Percentiles rank a stretch among this genome's conserved stretches.
Conservation (phyloP, 2,329 filamentous ascomycete genomes). For the Aspergillus pseudoglaucus region DNA sequence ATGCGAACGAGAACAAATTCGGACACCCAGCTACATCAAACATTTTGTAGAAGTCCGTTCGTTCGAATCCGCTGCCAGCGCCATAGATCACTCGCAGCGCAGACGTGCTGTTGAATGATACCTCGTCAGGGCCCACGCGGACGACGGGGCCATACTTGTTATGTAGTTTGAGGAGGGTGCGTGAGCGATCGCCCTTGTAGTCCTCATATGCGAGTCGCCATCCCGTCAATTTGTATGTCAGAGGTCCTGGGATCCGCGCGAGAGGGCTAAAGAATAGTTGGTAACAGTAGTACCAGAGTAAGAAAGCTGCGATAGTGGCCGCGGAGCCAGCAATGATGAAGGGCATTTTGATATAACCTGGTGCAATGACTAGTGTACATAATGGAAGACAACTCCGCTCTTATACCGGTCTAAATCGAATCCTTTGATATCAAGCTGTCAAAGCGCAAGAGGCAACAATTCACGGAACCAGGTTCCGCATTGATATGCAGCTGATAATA, state of each 20-base stretch:
- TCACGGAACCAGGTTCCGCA: too few species aligned
- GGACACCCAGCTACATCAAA: slow-evolving; percentile 49
- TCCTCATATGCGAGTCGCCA: slow-evolving; percentile 44
- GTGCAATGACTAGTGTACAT: too few species aligned
- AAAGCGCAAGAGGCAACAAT: too few species aligned
- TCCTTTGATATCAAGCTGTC: too few species aligned
- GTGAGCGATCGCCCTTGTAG: slow-evolving; percentile 39
- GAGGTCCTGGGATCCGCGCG: slow-evolving; percentile 28
- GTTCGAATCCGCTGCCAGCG: slow-evolving; percentile 46
- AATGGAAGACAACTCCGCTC: too few species aligned
- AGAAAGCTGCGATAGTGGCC: too few species aligned
- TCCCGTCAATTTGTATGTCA: slow-evolving; percentile 36
- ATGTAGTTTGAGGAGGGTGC: slow-evolving; percentile 40
- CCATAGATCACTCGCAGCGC: slow-evolving; percentile 51
- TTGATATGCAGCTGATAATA: too few species aligned
- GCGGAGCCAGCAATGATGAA: too few species aligned
- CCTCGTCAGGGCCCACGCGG: slow-evolving; percentile 43
- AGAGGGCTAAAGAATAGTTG: slow-evolving; percentile 2
- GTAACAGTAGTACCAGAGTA: too few species aligned
- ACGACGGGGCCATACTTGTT: slow-evolving; percentile 42
- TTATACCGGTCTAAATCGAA: too few species aligned
- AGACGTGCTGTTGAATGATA: slow-evolving; percentile 39
- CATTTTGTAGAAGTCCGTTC: slow-evolving; percentile 50
- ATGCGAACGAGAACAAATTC: slow-evolving; percentile 49
- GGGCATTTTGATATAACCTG: too few species aligned